phyloP scores from a whole-genome alignment of 345 rosid genomes.

The Zanthoxylum bungeanum region DNA sequence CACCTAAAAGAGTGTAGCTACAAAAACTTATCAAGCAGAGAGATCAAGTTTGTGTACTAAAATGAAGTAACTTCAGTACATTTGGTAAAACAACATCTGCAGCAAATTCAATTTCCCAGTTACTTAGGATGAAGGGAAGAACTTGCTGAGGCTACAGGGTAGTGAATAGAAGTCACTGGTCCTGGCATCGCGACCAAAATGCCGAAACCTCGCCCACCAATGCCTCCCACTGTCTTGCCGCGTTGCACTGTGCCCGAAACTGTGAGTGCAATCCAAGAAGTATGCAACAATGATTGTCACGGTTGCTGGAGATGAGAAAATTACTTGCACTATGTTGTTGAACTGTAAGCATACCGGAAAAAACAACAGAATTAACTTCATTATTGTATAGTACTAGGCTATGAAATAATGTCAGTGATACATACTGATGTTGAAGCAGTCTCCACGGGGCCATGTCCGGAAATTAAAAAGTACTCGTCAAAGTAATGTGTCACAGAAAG shows the following conservation, averaged over 20 bases:
- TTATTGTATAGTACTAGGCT: background rate
- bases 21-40: too few species aligned
- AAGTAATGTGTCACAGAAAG: slow-evolving; percentile 85
- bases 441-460: slow-evolving; percentile 74
- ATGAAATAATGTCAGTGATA: slow-evolving; percentile 3
- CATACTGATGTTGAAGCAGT: slow-evolving; percentile 59
- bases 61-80: background rate
- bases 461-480: slow-evolving; percentile 44
- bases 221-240: slow-evolving; percentile 82
- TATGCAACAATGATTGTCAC: slow-evolving; percentile 57
- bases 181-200: slow-evolving; percentile 48
- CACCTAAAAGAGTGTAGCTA: too few species aligned
- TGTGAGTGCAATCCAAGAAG: slow-evolving; percentile 63
- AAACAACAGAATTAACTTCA: background rate
- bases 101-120: background rate
- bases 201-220: slow-evolving; percentile 80
- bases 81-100: background rate
- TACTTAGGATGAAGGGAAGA: slow-evolving; percentile 74
- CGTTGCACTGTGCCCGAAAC: slow-evolving; percentile 41
- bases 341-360: slow-evolving; percentile 48
- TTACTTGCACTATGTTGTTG: slow-evolving; percentile 79
- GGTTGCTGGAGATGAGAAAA: slow-evolving; percentile 84
- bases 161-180: slow-evolving; percentile 71
- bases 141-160: slow-evolving; percentile 71
- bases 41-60: background rate